Evolutionary conservation across 305 asterid genomes (phyloP).

Genomic region (Salvia sclarea): DNA sequence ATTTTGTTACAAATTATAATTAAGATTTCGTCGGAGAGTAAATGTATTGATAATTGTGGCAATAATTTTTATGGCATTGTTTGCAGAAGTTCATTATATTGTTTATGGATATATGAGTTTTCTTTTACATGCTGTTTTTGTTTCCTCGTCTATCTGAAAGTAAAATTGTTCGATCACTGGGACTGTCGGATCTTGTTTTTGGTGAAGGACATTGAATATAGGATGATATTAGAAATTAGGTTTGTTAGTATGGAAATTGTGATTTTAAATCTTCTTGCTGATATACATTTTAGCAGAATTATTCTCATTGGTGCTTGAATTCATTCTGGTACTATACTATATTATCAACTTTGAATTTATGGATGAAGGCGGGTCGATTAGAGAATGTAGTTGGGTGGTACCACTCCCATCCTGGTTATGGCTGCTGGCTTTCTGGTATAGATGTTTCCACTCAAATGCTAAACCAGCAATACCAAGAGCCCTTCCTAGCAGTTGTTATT

Average conservation of each 20-base stretch:
- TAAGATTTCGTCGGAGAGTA: neutral
- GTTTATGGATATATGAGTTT: neutral
- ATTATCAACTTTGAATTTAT: neutral
- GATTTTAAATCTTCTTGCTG: neutral
- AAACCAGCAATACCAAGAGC: slow-evolving; percentile 94
- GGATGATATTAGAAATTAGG: neutral
- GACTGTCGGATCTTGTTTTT: neutral
- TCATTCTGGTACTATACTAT: neutral
- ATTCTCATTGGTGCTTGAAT: neutral
- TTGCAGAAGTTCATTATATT: neutral
- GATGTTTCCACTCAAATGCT: slow-evolving; percentile 97
- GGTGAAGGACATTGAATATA: neutral
- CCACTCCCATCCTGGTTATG: slow-evolving; percentile 99
- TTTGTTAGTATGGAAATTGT: neutral
- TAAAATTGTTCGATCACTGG: neutral
- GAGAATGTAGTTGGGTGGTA: slow-evolving; percentile 99
- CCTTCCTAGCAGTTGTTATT: slow-evolving; percentile 95
- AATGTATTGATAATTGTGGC: neutral
- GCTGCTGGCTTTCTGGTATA: slow-evolving; percentile 99
- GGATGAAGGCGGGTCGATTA: slow-evolving; percentile 74
- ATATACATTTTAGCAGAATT: neutral
- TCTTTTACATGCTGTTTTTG: neutral
- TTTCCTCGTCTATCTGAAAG: neutral
- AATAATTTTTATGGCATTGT: neutral
- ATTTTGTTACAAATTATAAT: neutral